Evolutionary conservation across 2,329 filamentous ascomycete species (phyloP).

Genomic region (Penicillium glabrum): DNA sequence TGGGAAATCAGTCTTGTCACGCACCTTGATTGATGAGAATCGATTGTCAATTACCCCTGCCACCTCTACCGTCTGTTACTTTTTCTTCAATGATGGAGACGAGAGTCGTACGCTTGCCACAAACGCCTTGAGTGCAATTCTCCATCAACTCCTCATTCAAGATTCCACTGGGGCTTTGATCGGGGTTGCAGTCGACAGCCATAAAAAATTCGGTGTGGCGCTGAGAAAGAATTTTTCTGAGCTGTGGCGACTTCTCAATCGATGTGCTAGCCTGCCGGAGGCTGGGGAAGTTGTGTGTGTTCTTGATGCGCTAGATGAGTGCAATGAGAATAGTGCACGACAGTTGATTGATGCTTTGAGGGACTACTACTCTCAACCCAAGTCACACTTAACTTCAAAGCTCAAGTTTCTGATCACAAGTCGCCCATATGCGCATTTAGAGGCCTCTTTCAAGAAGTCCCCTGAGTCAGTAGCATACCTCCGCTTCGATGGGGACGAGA

Average conservation of each 20-base stretch:
- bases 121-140: not conserved
- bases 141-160: not conserved
- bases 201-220: not conserved
- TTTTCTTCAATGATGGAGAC: conserved; percentile 38
- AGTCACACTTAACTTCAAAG: not conserved
- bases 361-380: not conserved
- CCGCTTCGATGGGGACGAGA: not conserved
- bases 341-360: not conserved
- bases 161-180: not conserved
- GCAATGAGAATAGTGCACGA: not conserved
- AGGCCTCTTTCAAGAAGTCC: not conserved
- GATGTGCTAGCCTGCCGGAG: not conserved
- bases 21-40: conserved; percentile 28
- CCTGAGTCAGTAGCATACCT: not conserved
- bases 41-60: conserved; percentile 18
- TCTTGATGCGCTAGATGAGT: conserved; percentile 1
- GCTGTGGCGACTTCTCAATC: not conserved
- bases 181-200: not conserved
- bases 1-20: conserved; percentile 36
- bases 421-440: not conserved
- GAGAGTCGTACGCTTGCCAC: conserved; percentile 16
- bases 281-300: not conserved
- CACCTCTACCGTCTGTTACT: conserved; percentile 30
- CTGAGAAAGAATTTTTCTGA: not conserved
- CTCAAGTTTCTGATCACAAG: conserved; percentile 4